Percentiles rank a stretch among this genome's conserved stretches.
Evolutionary conservation across 176 grass and related monocot genomes (phyloP).

Genomic region (Poa pratensis): DNA sequence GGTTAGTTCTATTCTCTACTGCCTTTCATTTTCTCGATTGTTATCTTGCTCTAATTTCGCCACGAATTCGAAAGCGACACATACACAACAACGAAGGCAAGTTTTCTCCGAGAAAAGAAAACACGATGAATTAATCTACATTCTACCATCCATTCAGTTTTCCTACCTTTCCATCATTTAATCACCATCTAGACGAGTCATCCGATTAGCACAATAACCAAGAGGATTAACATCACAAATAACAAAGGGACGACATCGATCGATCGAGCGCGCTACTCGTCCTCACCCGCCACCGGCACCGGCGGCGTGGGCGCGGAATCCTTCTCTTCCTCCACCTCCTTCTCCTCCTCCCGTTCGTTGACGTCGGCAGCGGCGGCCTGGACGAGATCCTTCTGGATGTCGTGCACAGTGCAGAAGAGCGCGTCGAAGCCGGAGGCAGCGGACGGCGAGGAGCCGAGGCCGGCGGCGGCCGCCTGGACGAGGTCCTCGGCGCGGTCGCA

Average conservation of each 20-base stretch:
- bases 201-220: neutral
- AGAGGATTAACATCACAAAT: constrained; percentile 11
- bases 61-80: neutral
- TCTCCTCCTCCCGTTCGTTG: neutral
- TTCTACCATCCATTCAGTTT: neutral
- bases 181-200: neutral
- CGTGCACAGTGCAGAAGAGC: neutral
- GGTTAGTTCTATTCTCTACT: neutral
- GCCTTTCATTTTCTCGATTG: neutral
- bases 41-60: neutral
- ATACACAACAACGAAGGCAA: neutral
- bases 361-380: neutral
- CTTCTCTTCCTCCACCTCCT: neutral
- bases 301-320: neutral
- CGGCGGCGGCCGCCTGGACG: neutral
- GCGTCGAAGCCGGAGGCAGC: neutral
- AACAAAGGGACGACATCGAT: neutral
- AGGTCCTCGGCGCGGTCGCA: constrained; percentile 39
- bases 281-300: neutral
- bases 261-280: neutral
- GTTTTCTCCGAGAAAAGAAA: neutral
- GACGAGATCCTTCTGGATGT: neutral
- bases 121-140: neutral
- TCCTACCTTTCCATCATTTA: neutral
- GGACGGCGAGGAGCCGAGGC: neutral